phyloP scores from a whole-genome alignment of 2,329 filamentous ascomycete species.

The Fusarium nygamai region DNA sequence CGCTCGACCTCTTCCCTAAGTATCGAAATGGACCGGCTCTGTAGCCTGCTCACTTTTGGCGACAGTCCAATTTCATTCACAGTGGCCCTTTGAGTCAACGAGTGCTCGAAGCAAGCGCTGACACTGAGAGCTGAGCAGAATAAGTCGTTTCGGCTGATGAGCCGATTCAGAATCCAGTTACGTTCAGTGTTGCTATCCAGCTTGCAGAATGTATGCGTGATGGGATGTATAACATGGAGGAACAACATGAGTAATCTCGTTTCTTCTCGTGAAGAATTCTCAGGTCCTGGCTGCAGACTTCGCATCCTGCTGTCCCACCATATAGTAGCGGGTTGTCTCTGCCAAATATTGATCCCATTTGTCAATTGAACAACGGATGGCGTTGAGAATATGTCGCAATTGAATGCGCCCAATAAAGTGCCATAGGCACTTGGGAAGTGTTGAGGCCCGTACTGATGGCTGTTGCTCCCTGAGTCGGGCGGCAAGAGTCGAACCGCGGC shows the following conservation, averaged over 20 bases:
- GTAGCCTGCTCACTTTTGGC: neutral
- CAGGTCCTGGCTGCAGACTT: neutral
- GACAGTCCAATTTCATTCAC: neutral
- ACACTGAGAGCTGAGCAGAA: neutral
- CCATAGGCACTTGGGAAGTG: neutral
- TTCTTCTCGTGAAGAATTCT: neutral
- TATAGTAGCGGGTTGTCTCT: neutral
- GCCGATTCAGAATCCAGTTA: neutral
- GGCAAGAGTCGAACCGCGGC: neutral
- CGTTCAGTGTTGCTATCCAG: neutral
- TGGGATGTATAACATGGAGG: neutral
- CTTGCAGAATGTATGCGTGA: neutral
- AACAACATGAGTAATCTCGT: neutral
- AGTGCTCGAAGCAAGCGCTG: neutral
- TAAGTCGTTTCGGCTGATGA: neutral
- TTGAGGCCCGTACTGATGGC: neutral
- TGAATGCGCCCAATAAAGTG: neutral
- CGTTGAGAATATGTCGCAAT: neutral
- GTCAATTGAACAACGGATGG: neutral
- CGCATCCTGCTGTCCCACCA: slow-evolving; percentile 1
- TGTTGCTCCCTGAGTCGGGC: neutral
- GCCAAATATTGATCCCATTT: neutral
- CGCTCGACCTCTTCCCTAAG: neutral
- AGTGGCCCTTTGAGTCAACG: neutral
- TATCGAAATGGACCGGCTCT: neutral